Base-by-base conservation (phyloP, 768 basidiomycete species). In the Hericium coralloides region DNA sequence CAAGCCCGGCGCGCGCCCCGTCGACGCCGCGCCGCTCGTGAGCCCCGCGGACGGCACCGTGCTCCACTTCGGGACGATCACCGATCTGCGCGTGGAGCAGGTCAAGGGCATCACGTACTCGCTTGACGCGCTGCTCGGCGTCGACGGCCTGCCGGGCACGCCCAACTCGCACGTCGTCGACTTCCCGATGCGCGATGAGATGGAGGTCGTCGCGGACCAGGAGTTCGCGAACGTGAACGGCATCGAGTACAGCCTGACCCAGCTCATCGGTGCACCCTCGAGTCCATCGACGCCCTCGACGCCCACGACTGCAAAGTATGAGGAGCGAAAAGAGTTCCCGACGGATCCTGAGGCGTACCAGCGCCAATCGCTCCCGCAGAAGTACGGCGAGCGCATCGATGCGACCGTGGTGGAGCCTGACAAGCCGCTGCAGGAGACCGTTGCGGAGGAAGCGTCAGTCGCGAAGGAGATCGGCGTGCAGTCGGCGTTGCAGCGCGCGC, bases 31-130 rank as follows among this genome's bases (percentile, higher is more conserved):
- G 45, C 6, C 50, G 14, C 64, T 90, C 88, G 88, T 95, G 58
- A 93, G 90, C 60, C 97, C 97, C 1, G 95, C 97, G 1, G 97
- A 99, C 63, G 97, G 97, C 3, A 87, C 79, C 0, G 80, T 99
- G 1, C 77, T 98, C 25, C 95, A 98, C 68, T 93, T 94, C 63
- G 97, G 97, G 37, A 83, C 82, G 1, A 89, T 99, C 60, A 71
- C 80, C 54, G 80, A 83, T 63, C 76, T 83, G 51, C 82, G 82
- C 25, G 91, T 99, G 53, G 95, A 97, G 67, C 95, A 98, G 71
- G 92, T 99, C 66, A 99, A 99, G 71, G 97, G 97, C 15, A 87
- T 95, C 60, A 97, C 93, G 0, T 99, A 99, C 67, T 97, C 94
- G 1, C 80, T 99, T 12, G 90, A 97, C 59, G 94, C 95, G 0